phyloP scores from a whole-genome alignment of 75 land plant genomes.

The Cryptomeria japonica region DNA sequence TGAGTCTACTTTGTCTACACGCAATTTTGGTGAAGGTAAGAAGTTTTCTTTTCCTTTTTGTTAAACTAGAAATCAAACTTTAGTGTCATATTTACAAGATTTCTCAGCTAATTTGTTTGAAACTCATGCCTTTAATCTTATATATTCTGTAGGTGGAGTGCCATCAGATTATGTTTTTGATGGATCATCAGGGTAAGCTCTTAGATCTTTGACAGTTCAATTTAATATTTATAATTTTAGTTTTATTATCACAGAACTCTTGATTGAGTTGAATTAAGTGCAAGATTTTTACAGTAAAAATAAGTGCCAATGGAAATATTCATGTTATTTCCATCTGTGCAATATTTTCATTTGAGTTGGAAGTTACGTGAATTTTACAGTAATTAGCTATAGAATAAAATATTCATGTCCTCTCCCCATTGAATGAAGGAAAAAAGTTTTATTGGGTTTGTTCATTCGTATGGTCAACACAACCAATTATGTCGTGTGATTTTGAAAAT shows the following conservation, averaged over 20 bases:
- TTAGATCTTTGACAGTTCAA: neutral
- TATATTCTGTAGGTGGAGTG: slow-evolving; percentile 20
- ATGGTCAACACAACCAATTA: neutral
- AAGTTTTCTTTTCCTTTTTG: neutral
- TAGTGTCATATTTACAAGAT: neutral
- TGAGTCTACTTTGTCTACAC: neutral
- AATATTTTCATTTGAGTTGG: too few species aligned
- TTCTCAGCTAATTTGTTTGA: neutral
- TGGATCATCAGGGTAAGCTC: slow-evolving; percentile 50
- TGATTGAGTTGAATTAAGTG: neutral
- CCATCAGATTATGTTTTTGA: slow-evolving; percentile 50
- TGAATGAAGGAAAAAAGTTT: neutral
- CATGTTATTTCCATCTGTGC: too few species aligned
- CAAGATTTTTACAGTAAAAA: neutral
- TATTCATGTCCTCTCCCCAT: neutral
- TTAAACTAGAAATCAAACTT: neutral
- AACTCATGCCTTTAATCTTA: neutral
- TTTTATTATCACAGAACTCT: neutral
- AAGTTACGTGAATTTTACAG: neutral
- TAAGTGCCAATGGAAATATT: neutral
- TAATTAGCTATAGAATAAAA: neutral
- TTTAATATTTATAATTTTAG: neutral
- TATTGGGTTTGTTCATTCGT: neutral
- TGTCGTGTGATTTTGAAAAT: neutral
- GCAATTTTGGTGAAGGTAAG: neutral